Base-by-base conservation (phyloP, 139 green algal species). In the Ettlia oleoabundans region DNA sequence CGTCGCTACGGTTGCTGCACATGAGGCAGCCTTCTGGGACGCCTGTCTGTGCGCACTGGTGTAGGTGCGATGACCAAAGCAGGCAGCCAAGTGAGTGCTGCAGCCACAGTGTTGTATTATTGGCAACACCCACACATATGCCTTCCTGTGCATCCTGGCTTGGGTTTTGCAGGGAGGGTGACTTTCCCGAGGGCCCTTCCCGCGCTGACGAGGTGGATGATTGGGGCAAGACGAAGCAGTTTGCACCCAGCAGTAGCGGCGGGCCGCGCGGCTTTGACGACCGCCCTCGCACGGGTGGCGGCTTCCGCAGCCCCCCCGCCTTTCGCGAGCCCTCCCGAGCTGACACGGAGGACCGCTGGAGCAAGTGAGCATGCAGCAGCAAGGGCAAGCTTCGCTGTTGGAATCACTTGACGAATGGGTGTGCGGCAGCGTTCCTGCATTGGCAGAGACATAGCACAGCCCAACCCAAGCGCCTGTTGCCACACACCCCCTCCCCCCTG, bases 211-310 rank as follows among this genome's bases (percentile, higher is more conserved):
- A 85, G 13, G 82, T 81, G 28, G 84, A 94, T 72, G 84, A 97
- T 66, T 98, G 95, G 95, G 90, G 90, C 47, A 83, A 76, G 62
- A 87, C 73, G 3, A 82, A 86, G 15, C 91, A 93, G 85, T 95
- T 93, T 61, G 78, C 86, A 81, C 90, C 93, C 43, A 82, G 65
- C 18, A 52, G 35, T 32, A 74, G 72, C 8, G 72, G 83, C 19
- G 64, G 82, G 9, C 62, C 41, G 28, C 82, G 79, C 18, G 82
- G 83, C 55, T 86, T 83, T 81, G 53, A 81, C 24, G 88, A 90
- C n/a, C 62, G 84, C 18, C 84, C 87, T 38, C 75, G 78, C 52
- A 30, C 30, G 3, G 51, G 74, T 58, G 82, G 86, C 18, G 80
- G 81, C 53, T 86, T 82, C 69, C 51, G 83, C 37, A 64, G 43